Base-by-base conservation (phyloP, 371 early-diverging fungal species). In the Mortierella polycephala region DNA sequence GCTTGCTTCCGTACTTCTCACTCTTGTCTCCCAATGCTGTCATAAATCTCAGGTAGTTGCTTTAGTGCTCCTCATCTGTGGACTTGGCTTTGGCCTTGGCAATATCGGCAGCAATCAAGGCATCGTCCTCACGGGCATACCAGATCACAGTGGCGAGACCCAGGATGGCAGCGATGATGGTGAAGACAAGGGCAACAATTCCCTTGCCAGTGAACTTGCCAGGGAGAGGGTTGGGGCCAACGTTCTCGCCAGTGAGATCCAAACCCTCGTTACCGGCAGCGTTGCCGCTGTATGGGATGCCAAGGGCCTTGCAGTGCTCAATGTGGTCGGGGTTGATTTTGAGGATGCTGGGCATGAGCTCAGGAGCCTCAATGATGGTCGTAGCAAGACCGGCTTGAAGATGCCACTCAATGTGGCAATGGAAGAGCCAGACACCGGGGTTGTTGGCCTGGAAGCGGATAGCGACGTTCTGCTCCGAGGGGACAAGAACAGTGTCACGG, bases 351-450 rank as follows among this genome's bases (percentile, higher is more conserved):
- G 88, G 87, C 41, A 90, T 76, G 37, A 62, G 23, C 18, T 85
- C 83, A 13, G 93, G 93, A 4, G 91, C 92, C 71, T 89, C 92
- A 50, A 93, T 83, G 63, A 94, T 73, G n/a, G 85, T 75, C 57
- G 62, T 67, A 66, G 85, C 85, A 54, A 92, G 75, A 56, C 93
- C 93, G 50, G 91, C 77, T 42, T 83, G 83, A 46, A 87, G 71
- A 84, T 95, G 95, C 92, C 92, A 92, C 74, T 89, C 89, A 50
- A 93, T 91, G 70, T 95, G 95, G 77, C 95, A 95, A 81, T 95
- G 91, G 81, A 92, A 83, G 60, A 87, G 67, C 94, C 93, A 93
- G 8, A 87, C 87, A 9, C 95, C 95, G 0, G 93, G 93, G 73
- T 95, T 95, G 69, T 90, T 88, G 18, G 93, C 90, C 45, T 72